These are phyloP conservation scores for Annulohypoxylon truncatum DNA, from an alignment of 2,329 filamentous ascomycete species.

Conservation along the genomic window DNA sequence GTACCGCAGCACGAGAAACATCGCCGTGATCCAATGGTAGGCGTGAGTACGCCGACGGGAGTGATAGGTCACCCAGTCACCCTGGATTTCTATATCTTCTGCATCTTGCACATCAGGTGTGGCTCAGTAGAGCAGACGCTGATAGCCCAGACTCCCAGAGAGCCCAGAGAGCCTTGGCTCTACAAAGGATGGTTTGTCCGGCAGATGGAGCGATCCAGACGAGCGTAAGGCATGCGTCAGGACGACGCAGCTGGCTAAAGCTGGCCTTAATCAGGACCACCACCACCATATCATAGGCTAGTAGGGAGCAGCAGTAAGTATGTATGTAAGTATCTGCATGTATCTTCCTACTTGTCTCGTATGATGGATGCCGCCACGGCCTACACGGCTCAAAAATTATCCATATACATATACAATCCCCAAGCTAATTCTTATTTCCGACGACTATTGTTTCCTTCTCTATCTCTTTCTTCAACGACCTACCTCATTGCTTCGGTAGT, in stretches of 20 bases:
- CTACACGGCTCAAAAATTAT: constrained; percentile 11
- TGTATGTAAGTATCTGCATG: neutral
- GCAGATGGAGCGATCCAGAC: constrained; percentile 30
- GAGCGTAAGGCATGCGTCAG: constrained; percentile 36
- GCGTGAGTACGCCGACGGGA: neutral
- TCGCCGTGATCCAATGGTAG: neutral
- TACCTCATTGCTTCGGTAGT: neutral
- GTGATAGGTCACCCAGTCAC: neutral
- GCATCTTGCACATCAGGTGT: neutral
- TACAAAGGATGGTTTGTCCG: constrained; percentile 10
- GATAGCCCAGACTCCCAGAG: constrained; percentile 8
- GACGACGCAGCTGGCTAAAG: constrained; percentile 30
- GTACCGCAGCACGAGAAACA: neutral
- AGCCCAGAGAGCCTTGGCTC: constrained; percentile 17
- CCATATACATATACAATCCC: constrained; percentile 17
- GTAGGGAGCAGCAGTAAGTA: neutral
- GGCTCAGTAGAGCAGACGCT: neutral
- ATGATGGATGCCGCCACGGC: constrained; percentile 25
- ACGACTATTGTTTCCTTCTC: constrained; percentile 2
- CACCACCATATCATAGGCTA: constrained; percentile 10
- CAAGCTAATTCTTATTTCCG: neutral
- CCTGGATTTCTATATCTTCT: constrained; percentile 5
- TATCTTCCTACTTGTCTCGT: constrained; percentile 10
- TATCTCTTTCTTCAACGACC: neutral
- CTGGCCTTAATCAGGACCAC: constrained; percentile 1